Conservation (phyloP, 805 yeast genomes). For the Candida sakaeoensis region DNA sequence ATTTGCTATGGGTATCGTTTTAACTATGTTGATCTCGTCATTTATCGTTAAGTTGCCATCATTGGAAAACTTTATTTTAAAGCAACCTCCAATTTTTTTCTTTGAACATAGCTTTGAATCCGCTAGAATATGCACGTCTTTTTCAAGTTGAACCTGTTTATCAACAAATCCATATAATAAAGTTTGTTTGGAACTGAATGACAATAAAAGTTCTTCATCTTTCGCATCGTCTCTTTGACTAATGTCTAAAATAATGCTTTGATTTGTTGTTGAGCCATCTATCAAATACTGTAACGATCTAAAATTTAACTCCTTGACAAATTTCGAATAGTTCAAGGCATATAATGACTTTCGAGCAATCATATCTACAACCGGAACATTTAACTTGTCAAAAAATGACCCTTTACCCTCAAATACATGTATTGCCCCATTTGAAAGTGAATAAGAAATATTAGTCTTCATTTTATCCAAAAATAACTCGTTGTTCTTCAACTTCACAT, state of each 20-base stretch:
- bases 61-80: constrained; percentile 30
- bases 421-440: constrained; percentile 31
- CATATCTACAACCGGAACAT: constrained; percentile 21
- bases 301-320: constrained; percentile 68
- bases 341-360: constrained; percentile 33
- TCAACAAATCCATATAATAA: constrained; percentile 63
- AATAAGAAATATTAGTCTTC: constrained; percentile 15
- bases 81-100: constrained; percentile 59
- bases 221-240: constrained; percentile 32
- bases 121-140: constrained; percentile 31
- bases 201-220: constrained; percentile 19
- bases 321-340: constrained; percentile 48
- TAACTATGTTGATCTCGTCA: constrained; percentile 47
- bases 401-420: constrained; percentile 25
- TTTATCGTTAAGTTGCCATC: constrained; percentile 41
- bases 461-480: constrained; percentile 20
- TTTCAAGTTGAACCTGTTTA: constrained; percentile 33
- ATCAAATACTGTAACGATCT: constrained; percentile 55
- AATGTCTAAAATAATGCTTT: constrained; percentile 58
- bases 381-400: constrained; percentile 19
- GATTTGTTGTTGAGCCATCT: constrained; percentile 46
- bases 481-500: constrained; percentile 7
- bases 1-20: constrained; percentile 52
- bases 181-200: constrained; percentile 33
- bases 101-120: constrained; percentile 55